Base-by-base conservation (phyloP, 495 filamentous ascomycete genomes). In the Aspergillus ostianus region DNA sequence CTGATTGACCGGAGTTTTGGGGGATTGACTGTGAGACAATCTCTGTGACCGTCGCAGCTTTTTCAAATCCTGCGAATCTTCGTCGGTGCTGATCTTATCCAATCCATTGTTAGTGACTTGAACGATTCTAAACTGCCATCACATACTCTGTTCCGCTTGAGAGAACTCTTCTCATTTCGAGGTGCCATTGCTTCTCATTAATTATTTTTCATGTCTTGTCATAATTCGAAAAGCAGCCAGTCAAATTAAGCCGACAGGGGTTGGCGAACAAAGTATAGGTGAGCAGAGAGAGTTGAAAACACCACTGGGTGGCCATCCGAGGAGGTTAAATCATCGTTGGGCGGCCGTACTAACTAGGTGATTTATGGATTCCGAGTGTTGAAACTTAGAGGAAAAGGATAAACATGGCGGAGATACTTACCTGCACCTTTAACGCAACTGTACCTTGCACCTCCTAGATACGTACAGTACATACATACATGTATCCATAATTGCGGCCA, bases 1-100 rank as follows among this genome's bases (percentile, higher is more conserved):
- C 59, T 86, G 82, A 52, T 85, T 80, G 49, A 86, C 64, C 51
- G 90, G 79, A 30, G 85, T 87, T 13, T 82, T 81, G 59, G 82
- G 79, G 54, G 66, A 76, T 47, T 76, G 73, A 2, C 79, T 82
- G 64, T 88, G 85, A 30, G 70, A 77, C 59, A 82, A 72, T 46
- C 80, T 77, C 51, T 83, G 69, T 19, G 82, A 84, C 36, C 80
- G 79, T 53, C 82, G 75, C 19, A 76, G 78, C 57, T 83, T 82
- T 62, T 84, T 82, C 51, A 67, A 64, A 44, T 82, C 76, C 56
- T 75, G 72, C 47, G 72, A 62, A 55, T 75, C 72, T 47, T 75
- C 64, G 45, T 77, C 77, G 20, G 64, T 63, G 44, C 70, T 79
- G 27, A 60, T 62, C 81, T 84, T 41, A 41, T 41, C 36, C 36